phyloP scores from a whole-genome alignment of 768 basidiomycete genomes.

The Gautieria morchelliformis region DNA sequence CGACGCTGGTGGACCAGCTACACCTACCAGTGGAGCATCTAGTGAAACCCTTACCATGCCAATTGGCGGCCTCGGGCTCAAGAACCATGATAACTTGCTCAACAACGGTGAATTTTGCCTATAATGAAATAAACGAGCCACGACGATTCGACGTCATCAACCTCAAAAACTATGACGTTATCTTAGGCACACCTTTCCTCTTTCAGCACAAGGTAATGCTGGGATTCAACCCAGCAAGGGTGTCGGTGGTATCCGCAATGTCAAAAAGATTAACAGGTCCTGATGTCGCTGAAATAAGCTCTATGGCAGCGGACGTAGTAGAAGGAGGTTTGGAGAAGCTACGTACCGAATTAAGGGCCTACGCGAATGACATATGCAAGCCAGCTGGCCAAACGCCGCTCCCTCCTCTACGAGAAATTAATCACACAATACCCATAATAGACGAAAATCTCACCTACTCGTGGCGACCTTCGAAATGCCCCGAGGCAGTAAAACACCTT shows the following conservation, averaged over 20 bases:
- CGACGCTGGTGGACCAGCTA: slow-evolving; percentile 20
- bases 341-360: slow-evolving; percentile 13
- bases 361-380: slow-evolving; percentile 12
- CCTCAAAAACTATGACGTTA: slow-evolving; percentile 28
- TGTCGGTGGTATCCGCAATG: background rate
- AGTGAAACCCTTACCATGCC: slow-evolving; percentile 24
- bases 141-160: slow-evolving; percentile 30
- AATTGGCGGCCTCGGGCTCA: slow-evolving; percentile 35
- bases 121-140: slow-evolving; percentile 24
- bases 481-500: slow-evolving; percentile 18
- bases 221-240: background rate
- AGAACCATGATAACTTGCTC: slow-evolving; percentile 25
- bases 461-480: slow-evolving; percentile 29
- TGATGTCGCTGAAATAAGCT: slow-evolving; percentile 8
- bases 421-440: slow-evolving; percentile 27
- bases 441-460: slow-evolving; percentile 24
- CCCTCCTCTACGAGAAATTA: slow-evolving; percentile 24
- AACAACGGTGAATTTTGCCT: slow-evolving; percentile 19
- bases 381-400: slow-evolving; percentile 14
- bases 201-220: slow-evolving; percentile 5
- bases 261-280: background rate
- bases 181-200: slow-evolving; percentile 23
- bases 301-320: slow-evolving; percentile 12
- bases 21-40: slow-evolving; percentile 17
- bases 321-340: slow-evolving; percentile 9